phyloP scores from a whole-genome alignment of 257 asterid species.

The Verbascum thapsus region DNA sequence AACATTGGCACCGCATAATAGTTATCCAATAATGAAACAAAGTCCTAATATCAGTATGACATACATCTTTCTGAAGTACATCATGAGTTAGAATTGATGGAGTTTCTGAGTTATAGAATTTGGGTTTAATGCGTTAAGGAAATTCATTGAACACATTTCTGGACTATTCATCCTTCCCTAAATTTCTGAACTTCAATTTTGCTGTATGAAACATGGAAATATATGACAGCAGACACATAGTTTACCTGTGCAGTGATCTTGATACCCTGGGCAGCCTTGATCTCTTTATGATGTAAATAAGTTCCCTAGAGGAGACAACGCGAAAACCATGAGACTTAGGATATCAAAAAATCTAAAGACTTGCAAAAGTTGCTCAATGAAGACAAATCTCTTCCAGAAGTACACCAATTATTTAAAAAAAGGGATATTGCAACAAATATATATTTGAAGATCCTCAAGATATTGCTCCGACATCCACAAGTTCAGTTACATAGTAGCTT shows the following conservation, averaged over 20 bases:
- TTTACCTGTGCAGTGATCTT: slow-evolving; percentile 94
- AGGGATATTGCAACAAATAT: neutral
- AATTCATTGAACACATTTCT: neutral
- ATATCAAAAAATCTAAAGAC: neutral
- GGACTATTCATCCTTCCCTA: neutral
- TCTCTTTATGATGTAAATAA: slow-evolving; percentile 86
- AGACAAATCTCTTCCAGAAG: slow-evolving; percentile 10
- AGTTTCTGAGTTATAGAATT: slow-evolving; percentile 10
- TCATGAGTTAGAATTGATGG: slow-evolving; percentile 3
- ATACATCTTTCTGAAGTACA: slow-evolving; percentile 13
- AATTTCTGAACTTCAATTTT: slow-evolving; percentile 9
- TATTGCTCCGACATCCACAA: slow-evolving; percentile 4
- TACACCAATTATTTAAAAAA: slow-evolving; percentile 7
- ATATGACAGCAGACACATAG: neutral
- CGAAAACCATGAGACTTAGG: slow-evolving; percentile 17
- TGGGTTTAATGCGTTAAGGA: slow-evolving; percentile 3
- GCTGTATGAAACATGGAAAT: slow-evolving; percentile 7
- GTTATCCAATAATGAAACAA: slow-evolving; percentile 1
- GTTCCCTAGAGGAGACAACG: slow-evolving; percentile 66
- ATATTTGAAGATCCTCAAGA: slow-evolving; percentile 17
- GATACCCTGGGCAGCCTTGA: slow-evolving; percentile 97
- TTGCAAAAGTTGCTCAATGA: neutral
- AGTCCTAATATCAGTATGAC: slow-evolving; percentile 13
- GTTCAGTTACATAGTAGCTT: slow-evolving; percentile 8
- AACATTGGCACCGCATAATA: neutral